Conservation (phyloP, 495 filamentous ascomycete genomes). For the Penicillium manginii region DNA sequence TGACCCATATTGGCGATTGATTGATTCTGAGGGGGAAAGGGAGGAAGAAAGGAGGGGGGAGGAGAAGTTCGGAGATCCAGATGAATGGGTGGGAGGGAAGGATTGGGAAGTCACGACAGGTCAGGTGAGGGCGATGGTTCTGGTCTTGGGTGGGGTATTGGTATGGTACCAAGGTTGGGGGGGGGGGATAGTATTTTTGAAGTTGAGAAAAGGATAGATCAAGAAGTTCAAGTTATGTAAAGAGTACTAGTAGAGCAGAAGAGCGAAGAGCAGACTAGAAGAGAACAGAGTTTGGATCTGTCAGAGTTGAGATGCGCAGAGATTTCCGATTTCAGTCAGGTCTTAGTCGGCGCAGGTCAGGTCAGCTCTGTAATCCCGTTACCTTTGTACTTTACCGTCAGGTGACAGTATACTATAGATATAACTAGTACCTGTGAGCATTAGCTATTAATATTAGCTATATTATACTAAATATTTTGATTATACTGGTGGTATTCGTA, state of each 20-base stretch:
- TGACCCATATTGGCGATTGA: conserved; percentile 77
- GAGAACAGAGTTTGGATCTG: background rate
- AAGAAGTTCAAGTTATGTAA: too few species aligned
- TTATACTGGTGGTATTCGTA: too few species aligned
- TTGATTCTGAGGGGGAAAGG: conserved; percentile 21
- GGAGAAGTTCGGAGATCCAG: conserved; percentile 16
- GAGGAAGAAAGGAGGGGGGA: conserved; percentile 10
- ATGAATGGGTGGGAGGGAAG: conserved; percentile 25
- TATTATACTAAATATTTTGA: background rate
- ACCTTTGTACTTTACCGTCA: background rate
- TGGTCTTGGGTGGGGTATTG: background rate
- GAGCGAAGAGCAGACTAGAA: too few species aligned
- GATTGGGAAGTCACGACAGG: conserved; percentile 10
- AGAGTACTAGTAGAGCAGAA: too few species aligned
- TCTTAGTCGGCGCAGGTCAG: too few species aligned
- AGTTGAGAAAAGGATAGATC: too few species aligned
- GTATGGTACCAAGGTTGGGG: background rate
- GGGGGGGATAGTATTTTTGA: background rate
- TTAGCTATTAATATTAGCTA: background rate
- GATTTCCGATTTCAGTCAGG: conserved; percentile 1
- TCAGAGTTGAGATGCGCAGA: conserved; percentile 4
- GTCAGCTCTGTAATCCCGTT: conserved; percentile 1
- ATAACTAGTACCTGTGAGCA: too few species aligned
- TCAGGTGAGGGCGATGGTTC: conserved; percentile 39
- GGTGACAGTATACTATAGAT: background rate